These are phyloP conservation scores for Aspergillus saccharolyticus DNA, from an alignment of 495 filamentous ascomycete genomes.

Conservation along the genomic window DNA sequence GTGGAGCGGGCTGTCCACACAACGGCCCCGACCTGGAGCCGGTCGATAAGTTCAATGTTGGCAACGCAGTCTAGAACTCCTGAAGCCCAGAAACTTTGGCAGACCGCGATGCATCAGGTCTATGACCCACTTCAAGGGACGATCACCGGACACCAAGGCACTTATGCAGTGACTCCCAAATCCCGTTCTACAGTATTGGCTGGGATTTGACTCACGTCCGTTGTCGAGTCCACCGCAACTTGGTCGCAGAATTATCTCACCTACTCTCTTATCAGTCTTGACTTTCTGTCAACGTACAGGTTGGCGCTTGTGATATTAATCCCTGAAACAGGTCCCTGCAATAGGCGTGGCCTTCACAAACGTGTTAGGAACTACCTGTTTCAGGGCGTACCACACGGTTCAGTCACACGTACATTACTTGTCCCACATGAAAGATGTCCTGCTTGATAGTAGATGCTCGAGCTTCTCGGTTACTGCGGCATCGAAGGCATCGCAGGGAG, in stretches of 20 bases:
- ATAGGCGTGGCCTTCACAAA: not conserved
- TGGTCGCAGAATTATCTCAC: not conserved
- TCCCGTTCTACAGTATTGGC: not conserved
- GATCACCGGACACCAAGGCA: not conserved
- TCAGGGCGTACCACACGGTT: not conserved
- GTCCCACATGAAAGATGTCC: not conserved
- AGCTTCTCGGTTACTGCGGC: constrained; percentile 18
- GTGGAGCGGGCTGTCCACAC: constrained; percentile 3
- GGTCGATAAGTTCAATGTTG: constrained; percentile 4
- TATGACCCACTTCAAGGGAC: not conserved
- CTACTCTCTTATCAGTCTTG: not conserved
- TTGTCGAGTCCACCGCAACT: not conserved
- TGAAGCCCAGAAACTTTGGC: not conserved
- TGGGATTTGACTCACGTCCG: not conserved
- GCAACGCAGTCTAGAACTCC: not conserved
- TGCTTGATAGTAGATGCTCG: not conserved
- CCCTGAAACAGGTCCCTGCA: not conserved
- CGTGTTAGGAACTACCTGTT: not conserved
- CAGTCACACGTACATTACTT: not conserved
- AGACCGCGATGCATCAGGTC: not conserved
- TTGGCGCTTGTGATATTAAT: not conserved
- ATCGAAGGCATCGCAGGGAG: constrained; percentile 40
- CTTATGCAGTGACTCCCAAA: not conserved
- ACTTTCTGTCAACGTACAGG: not conserved
- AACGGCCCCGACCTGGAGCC: constrained; percentile 27